Base-by-base conservation (phyloP, 2,329 filamentous ascomycete species). In the Blastomyces percursus region DNA sequence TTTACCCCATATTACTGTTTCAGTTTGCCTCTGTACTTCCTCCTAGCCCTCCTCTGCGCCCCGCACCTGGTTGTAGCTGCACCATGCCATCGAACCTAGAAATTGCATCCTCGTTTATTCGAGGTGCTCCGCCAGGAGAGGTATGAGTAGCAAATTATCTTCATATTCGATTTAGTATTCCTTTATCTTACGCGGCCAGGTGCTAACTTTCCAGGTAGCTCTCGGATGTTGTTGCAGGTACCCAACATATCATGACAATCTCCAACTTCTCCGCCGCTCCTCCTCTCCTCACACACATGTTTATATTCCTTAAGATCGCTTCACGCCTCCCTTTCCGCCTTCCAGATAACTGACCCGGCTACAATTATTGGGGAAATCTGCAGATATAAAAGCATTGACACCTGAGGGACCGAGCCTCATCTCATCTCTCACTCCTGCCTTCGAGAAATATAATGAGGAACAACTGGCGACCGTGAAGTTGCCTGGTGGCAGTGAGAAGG, bases 61-160 rank as follows among this genome's bases (percentile, higher is more conserved):
- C 12, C 11, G 27, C 35, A 11, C 9, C 6, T 16, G 9, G 14
- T 48, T 30, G 21, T 21, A 30, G 24, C 24, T 27, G 16, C 48
- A 21, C 57, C 51, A 80, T 80, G 78, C 66, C 76, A 42, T 77
- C 78, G n/a, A 76, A 75, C 24, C 68, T 84, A 66, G 81, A 84
- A 65, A 85, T 86, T 62, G 81, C 90, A 67, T 89, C 91, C 68
- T 87, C 91, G 60, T 99, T 97, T 76, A 87, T 99, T 67, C 87
- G 96, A 79, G 90, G 91, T 72, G 91, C 94, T 71, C 94, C 94
- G 57, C 94, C 94, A 27, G 94, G 94, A 81, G 94, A 99, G 88
- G 93, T 96, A 84, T 38, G 62, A 42, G 59, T 61, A 58, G 48
- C n/a, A 46, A 40, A 51, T 24, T 63, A 59, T 24, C 21, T 52